Conservation (phyloP, 2,329 filamentous ascomycete species). For the Neofusicoccum kwambonambiense region DNA sequence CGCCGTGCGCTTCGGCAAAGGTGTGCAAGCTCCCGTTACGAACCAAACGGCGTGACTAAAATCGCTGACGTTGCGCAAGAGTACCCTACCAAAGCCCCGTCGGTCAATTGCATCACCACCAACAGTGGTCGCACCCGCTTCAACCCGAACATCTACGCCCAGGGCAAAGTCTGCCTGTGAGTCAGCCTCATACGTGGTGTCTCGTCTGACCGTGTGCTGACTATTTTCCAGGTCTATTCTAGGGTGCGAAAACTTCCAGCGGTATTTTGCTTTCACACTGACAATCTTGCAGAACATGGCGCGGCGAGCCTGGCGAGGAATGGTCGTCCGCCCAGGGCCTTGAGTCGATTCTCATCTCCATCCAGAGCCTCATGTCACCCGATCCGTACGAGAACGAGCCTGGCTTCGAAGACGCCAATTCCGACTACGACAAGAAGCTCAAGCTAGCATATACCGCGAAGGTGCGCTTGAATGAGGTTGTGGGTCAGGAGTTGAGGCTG, state of each 20-base stretch:
- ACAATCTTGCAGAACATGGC: constrained; percentile 71
- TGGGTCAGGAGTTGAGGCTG: background rate
- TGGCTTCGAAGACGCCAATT: constrained; percentile 77
- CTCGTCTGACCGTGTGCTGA: constrained; percentile 16
- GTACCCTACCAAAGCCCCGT: constrained; percentile 69
- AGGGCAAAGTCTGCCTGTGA: constrained; percentile 88
- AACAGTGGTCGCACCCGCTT: constrained; percentile 87
- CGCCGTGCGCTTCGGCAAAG: constrained; percentile 70
- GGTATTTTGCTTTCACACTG: constrained; percentile 20
- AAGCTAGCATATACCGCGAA: constrained; percentile 78
- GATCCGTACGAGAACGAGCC: constrained; percentile 98
- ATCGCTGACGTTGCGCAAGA: constrained; percentile 51
- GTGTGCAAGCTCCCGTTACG: constrained; percentile 45
- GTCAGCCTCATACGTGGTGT: constrained; percentile 34
- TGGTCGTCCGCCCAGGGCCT: constrained; percentile 96
- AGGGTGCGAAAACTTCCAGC: constrained; percentile 57
- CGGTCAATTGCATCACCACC: constrained; percentile 72
- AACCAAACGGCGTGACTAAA: background rate
- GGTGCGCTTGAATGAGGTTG: constrained; percentile 44
- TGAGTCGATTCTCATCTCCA: constrained; percentile 90
- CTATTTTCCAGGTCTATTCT: constrained; percentile 67
- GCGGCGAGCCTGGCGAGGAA: constrained; percentile 83
- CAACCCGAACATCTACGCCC: constrained; percentile 94
- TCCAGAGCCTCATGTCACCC: constrained; percentile 90
- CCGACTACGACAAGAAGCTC: constrained; percentile 66